phyloP scores from a whole-genome alignment of 2,329 filamentous ascomycete species.

The Sclerotinia borealis region DNA sequence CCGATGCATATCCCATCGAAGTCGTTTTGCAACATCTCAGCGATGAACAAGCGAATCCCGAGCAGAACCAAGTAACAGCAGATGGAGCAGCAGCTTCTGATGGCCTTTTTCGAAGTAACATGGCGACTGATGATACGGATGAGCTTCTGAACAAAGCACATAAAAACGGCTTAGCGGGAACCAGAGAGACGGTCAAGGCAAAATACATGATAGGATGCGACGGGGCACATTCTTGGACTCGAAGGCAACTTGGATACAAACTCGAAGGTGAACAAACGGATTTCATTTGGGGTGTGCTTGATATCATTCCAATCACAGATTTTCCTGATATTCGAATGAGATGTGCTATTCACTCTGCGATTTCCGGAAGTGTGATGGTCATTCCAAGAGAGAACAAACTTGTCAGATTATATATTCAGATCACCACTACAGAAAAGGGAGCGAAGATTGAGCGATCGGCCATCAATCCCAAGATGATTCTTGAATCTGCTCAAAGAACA shows the following conservation, averaged over 20 bases:
- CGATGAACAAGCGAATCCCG: slow-evolving; percentile 51
- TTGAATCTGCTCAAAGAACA: slow-evolving; percentile 57
- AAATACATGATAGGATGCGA: slow-evolving; percentile 63
- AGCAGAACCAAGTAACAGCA: slow-evolving; percentile 35
- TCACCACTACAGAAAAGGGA: slow-evolving; percentile 15
- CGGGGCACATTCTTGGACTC: slow-evolving; percentile 47
- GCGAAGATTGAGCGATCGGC: slow-evolving; percentile 47
- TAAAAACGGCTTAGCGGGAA: slow-evolving; percentile 36
- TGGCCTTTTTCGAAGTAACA: slow-evolving; percentile 54
- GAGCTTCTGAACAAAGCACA: slow-evolving; percentile 37
- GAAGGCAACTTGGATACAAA: slow-evolving; percentile 44
- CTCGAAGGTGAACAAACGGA: slow-evolving; percentile 56
- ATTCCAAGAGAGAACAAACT: slow-evolving; percentile 53
- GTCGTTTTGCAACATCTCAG: slow-evolving; percentile 51
- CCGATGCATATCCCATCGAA: slow-evolving; percentile 53
- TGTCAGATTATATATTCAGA: slow-evolving; percentile 48
- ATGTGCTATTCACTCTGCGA: slow-evolving; percentile 46
- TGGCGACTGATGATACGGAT: slow-evolving; percentile 51
- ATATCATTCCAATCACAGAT: slow-evolving; percentile 33
- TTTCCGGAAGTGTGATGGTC: slow-evolving; percentile 50
- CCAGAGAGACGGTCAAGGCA: slow-evolving; percentile 48
- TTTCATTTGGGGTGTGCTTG: slow-evolving; percentile 51
- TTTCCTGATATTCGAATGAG: slow-evolving; percentile 59
- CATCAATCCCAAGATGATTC: slow-evolving; percentile 58
- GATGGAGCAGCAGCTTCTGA: slow-evolving; percentile 33